phyloP scores from a whole-genome alignment of 2,329 filamentous ascomycete species.

The Talaromyces amestolkiae region DNA sequence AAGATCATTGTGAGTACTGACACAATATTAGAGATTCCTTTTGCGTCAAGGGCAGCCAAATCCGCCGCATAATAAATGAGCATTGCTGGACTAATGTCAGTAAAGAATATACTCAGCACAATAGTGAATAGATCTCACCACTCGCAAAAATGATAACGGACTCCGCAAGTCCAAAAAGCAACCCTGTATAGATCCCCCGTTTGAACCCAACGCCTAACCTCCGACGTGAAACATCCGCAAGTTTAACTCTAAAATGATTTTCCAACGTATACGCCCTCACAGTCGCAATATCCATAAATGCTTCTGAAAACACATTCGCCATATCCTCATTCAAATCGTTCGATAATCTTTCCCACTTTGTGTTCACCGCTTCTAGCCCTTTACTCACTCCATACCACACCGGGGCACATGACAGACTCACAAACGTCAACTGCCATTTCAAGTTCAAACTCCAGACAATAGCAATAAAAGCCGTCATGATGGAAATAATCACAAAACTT shows the following conservation, averaged over 20 bases:
- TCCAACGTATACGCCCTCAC: constrained; percentile 75
- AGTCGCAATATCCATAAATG: constrained; percentile 74
- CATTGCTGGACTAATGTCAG: constrained; percentile 50
- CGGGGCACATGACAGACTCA: constrained; percentile 68
- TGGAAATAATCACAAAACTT: constrained; percentile 65
- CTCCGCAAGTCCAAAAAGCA: constrained; percentile 76
- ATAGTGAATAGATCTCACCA: constrained; percentile 32
- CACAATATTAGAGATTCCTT: constrained; percentile 60
- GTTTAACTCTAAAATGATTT: constrained; percentile 64
- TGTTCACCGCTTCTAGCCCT: constrained; percentile 63
- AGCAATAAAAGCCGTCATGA: constrained; percentile 66
- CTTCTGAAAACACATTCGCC: constrained; percentile 48
- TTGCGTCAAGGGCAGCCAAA: constrained; percentile 55
- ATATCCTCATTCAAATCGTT: constrained; percentile 62
- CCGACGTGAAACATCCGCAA: constrained; percentile 50
- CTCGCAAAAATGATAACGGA: constrained; percentile 68
- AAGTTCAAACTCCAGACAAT: constrained; percentile 70
- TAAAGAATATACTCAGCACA: neutral
- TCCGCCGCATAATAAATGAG: constrained; percentile 79
- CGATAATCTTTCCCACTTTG: constrained; percentile 68
- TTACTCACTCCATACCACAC: constrained; percentile 65
- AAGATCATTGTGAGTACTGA: constrained; percentile 78
- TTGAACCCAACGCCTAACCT: constrained; percentile 63
- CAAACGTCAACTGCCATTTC: constrained; percentile 77
- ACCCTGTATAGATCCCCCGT: constrained; percentile 65